Conservation (phyloP, 2,329 filamentous ascomycete species). For the Fusarium torulosum region DNA sequence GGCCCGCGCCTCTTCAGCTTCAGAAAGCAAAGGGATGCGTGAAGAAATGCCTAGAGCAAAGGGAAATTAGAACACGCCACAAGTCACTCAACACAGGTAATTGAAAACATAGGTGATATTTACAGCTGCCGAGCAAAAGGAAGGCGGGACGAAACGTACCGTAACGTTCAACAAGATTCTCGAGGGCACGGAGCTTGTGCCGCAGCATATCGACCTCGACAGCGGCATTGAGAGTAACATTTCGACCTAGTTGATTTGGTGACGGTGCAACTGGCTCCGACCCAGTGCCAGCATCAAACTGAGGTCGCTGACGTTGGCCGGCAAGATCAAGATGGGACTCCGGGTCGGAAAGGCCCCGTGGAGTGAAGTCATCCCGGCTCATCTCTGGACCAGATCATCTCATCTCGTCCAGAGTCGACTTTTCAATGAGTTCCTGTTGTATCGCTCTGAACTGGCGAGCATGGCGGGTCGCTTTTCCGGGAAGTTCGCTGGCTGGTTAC, state of each 20-base stretch:
- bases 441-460: constrained; percentile 43
- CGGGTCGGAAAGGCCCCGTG: constrained; percentile 50
- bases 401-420: constrained; percentile 47
- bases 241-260: constrained; percentile 61
- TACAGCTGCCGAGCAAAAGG: constrained; percentile 16
- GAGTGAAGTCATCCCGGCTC: constrained; percentile 50
- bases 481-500: constrained; percentile 39
- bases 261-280: constrained; percentile 63
- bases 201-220: constrained; percentile 68
- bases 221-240: constrained; percentile 61
- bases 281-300: constrained; percentile 65
- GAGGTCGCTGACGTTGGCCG: constrained; percentile 58
- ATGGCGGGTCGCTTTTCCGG: constrained; percentile 42
- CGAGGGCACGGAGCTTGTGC: constrained; percentile 65
- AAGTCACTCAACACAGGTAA: constrained; percentile 11
- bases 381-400: constrained; percentile 50
- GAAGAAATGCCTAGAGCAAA: constrained; percentile 46
- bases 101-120: constrained; percentile 20
- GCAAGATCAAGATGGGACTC: constrained; percentile 51
- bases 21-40: constrained; percentile 61
- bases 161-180: constrained; percentile 62
- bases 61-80: constrained; percentile 34
- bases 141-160: constrained; percentile 55
- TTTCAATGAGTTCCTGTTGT: constrained; percentile 45
- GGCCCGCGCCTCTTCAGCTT: constrained; percentile 68